Percentiles rank a stretch among this genome's conserved stretches.
Conservation (phyloP, 2,329 filamentous ascomycete genomes). For the Lanzia echinophila region DNA sequence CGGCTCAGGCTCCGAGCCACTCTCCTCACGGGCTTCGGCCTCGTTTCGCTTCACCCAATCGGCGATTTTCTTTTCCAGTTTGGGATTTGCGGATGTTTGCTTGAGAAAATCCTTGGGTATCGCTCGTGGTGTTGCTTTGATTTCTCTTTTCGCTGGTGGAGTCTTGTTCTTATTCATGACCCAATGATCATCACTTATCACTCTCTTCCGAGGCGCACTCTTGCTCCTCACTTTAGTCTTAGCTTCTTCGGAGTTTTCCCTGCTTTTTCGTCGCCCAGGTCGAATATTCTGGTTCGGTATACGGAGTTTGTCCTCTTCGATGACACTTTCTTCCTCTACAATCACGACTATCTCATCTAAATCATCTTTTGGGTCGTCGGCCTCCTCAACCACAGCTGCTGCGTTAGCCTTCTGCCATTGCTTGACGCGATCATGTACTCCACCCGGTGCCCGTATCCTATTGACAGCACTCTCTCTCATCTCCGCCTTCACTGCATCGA, state of each 20-base stretch:
- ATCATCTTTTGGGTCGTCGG: conserved; percentile 44
- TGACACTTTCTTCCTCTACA: conserved; percentile 51
- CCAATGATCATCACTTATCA: conserved; percentile 92
- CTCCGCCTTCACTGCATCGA: conserved; percentile 52
- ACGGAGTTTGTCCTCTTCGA: conserved; percentile 50
- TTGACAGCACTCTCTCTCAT: conserved; percentile 46
- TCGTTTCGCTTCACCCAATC: conserved; percentile 45
- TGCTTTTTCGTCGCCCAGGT: conserved; percentile 20
- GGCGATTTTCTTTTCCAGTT: conserved; percentile 52
- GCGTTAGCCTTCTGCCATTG: conserved; percentile 79
- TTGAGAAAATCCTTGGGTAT: conserved; percentile 55
- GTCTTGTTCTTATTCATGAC: conserved; percentile 45
- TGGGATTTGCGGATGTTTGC: conserved; percentile 46
- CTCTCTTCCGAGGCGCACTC: conserved; percentile 69
- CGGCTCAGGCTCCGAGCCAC: not conserved
- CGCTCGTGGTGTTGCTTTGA: conserved; percentile 6
- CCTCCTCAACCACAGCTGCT: conserved; percentile 50
- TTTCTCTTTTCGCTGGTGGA: conserved; percentile 34
- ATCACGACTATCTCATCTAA: conserved; percentile 56
- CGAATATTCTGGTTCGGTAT: conserved; percentile 29
- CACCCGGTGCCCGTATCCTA: conserved; percentile 55
- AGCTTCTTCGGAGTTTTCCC: conserved; percentile 25
- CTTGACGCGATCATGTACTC: conserved; percentile 72
- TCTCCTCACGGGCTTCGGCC: not conserved
- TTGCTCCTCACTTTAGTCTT: conserved; percentile 18